A percentile compares a stretch with the other conserved stretches of the same genome.
Evolutionary conservation across 495 filamentous ascomycete genomes (phyloP).

Genomic region (Neurospora sp.): DNA sequence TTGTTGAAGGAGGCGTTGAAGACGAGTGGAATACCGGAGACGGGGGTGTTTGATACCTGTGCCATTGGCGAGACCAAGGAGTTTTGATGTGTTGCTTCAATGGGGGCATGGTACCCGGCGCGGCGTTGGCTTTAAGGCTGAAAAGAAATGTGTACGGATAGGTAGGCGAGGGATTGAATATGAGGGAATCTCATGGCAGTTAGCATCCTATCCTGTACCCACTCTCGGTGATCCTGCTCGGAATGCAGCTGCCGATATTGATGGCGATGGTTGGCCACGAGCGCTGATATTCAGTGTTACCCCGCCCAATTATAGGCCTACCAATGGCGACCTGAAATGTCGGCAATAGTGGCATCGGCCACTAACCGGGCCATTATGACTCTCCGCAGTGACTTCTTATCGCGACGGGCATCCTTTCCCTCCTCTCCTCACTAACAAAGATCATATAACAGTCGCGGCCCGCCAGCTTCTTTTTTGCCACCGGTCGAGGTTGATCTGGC

Average conservation of each 20-base stretch:
- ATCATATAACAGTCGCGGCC: background rate
- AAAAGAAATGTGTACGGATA: background rate
- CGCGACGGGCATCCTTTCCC: background rate
- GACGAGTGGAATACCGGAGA: slow-evolving; percentile 56
- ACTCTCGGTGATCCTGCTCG: background rate
- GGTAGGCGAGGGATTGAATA: background rate
- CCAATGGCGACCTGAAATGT: background rate
- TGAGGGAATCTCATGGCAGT: background rate
- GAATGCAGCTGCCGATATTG: background rate
- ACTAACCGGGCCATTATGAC: background rate
- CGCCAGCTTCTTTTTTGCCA: background rate
- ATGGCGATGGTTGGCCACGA: background rate
- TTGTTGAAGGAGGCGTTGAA: slow-evolving; percentile 67
- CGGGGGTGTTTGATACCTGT: slow-evolving; percentile 78
- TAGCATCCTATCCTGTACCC: background rate
- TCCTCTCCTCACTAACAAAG: background rate
- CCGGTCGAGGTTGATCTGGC: background rate
- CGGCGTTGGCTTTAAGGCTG: background rate
- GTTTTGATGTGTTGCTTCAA: slow-evolving; percentile 35
- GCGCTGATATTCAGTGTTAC: background rate
- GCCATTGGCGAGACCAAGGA: slow-evolving; percentile 81
- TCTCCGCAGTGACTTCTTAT: background rate
- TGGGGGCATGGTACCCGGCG: background rate
- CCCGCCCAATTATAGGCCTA: background rate
- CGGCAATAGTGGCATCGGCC: background rate